phyloP scores from a whole-genome alignment of 1,284 basidiomycete genomes.

The Bjerkandera adusta region DNA sequence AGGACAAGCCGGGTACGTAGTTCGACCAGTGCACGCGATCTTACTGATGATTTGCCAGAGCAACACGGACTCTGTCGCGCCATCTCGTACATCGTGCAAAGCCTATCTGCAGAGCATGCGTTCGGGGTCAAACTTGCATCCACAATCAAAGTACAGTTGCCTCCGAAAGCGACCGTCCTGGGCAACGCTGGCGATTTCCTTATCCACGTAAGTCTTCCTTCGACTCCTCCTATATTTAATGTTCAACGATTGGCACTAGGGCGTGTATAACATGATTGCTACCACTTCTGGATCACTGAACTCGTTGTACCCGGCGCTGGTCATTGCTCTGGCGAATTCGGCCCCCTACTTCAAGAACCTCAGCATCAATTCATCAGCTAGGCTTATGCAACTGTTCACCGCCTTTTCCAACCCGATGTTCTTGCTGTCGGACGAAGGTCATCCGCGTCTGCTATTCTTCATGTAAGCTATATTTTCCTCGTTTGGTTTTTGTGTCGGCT shows the following conservation, averaged over 20 bases:
- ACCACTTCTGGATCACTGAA: slow-evolving; percentile 82
- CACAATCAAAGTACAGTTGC: slow-evolving; percentile 62
- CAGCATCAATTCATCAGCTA: slow-evolving; percentile 77
- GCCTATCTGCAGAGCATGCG: slow-evolving; percentile 78
- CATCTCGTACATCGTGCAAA: slow-evolving; percentile 90
- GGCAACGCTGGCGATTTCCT: slow-evolving; percentile 86
- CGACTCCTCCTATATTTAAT: slow-evolving; percentile 1
- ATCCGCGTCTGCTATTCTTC: slow-evolving; percentile 90
- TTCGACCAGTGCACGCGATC: slow-evolving; percentile 3
- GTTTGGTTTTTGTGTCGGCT: slow-evolving; percentile 8
- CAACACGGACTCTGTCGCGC: slow-evolving; percentile 90
- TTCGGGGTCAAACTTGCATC: slow-evolving; percentile 71
- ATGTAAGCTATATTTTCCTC: slow-evolving; percentile 48
- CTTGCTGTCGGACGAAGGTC: slow-evolving; percentile 89
- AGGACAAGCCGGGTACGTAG: slow-evolving; percentile 82
- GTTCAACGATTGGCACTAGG: too few relatives aligned
- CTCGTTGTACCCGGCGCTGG: slow-evolving; percentile 87
- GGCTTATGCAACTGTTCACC: slow-evolving; percentile 84
- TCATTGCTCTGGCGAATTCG: slow-evolving; percentile 86
- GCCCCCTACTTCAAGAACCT: slow-evolving; percentile 86
- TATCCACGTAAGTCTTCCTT: slow-evolving; percentile 61
- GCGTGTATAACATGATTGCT: slow-evolving; percentile 85
- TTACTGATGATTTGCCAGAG: slow-evolving; percentile 42
- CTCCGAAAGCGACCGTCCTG: slow-evolving; percentile 69
- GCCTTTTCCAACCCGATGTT: slow-evolving; percentile 90